phyloP scores from a whole-genome alignment of 805 yeast species.

The Yarrowia keelungensis region DNA sequence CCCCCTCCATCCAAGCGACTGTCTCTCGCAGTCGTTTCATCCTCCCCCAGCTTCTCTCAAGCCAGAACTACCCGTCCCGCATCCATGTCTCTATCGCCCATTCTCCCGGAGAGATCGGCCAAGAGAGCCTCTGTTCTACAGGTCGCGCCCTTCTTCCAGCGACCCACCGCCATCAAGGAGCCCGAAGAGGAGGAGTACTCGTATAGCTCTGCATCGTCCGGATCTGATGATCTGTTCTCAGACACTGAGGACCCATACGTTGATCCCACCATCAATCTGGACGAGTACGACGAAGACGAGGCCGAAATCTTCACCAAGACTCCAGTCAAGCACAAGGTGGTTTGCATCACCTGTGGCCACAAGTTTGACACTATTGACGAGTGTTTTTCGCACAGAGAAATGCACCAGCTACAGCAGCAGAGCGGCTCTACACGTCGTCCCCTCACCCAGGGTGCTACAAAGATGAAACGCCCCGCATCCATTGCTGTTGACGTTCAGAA shows the following conservation, averaged over 20 bases:
- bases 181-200: slow-evolving; percentile 17
- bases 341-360: slow-evolving; percentile 28
- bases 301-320: slow-evolving; percentile 16
- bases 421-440: not conserved
- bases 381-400: slow-evolving; percentile 11
- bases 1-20: slow-evolving; percentile 14
- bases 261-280: slow-evolving; percentile 34
- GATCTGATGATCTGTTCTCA: slow-evolving; percentile 30
- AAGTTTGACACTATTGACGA: slow-evolving; percentile 32
- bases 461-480: slow-evolving; percentile 20
- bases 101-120: slow-evolving; percentile 23
- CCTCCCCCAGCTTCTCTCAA: not conserved
- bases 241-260: slow-evolving; percentile 28
- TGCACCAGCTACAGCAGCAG: not conserved
- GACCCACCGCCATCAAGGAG: slow-evolving; percentile 15
- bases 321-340: slow-evolving; percentile 27
- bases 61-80: slow-evolving; percentile 20
- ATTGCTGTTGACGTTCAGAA: slow-evolving; percentile 14
- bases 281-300: slow-evolving; percentile 34
- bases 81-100: slow-evolving; percentile 34
- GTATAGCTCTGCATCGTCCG: not conserved
- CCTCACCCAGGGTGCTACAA: not conserved
- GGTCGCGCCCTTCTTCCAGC: slow-evolving; percentile 16
- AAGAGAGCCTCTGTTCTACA: slow-evolving; percentile 13
- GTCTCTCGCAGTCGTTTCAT: slow-evolving; percentile 4